Base-by-base conservation (phyloP, 148 eudicot genomes). In the Cornus florida region DNA sequence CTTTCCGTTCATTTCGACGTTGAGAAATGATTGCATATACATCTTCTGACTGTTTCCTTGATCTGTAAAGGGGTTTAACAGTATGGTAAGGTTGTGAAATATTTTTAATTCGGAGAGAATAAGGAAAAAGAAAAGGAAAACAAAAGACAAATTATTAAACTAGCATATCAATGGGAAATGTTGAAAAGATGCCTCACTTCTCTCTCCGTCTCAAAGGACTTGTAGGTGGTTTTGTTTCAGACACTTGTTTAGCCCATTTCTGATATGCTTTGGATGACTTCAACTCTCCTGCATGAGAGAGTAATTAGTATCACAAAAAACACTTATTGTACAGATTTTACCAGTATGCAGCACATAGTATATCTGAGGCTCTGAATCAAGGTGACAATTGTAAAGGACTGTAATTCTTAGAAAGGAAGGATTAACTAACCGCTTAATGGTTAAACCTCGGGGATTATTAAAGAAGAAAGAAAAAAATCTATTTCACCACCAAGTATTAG, bases 211-310 rank as follows among this genome's bases (percentile, higher is more conserved):
- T 85, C 78, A 83, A 83, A 79, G 99, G 97, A 72, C 90, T 95
- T 83, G 98, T 93, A 9, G 99, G 99, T 68, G 97, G 97, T 69
- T 91, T 93, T n/a, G 82, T 91, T 83, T 86, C 92, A 57, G 93
- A 86, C 32, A 93, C 89, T 77, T 89, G 82, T 80, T 87, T 91
- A 16, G 91, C 89, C 99, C 99, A 95, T 90, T 92, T 95, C 89
- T 85, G 87, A 83, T 92, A 96, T 11, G 94, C 84, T 83, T 91
- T 96, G 72, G 84, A 87, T 71, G 92, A 92, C 87, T 94, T 91
- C 81, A 96, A 74, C 57, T 87, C 94, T 67, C 97, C 99, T 96
- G 78, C 60, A 77, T 24, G 39, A 60, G 67, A 85, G 23, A 57
- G 3, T 14, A 62, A 76, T 20, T 6, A 62, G 66, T 62, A 6